phyloP scores from a whole-genome alignment of 2,329 filamentous ascomycete genomes.

The Aspergillus jensenii region DNA sequence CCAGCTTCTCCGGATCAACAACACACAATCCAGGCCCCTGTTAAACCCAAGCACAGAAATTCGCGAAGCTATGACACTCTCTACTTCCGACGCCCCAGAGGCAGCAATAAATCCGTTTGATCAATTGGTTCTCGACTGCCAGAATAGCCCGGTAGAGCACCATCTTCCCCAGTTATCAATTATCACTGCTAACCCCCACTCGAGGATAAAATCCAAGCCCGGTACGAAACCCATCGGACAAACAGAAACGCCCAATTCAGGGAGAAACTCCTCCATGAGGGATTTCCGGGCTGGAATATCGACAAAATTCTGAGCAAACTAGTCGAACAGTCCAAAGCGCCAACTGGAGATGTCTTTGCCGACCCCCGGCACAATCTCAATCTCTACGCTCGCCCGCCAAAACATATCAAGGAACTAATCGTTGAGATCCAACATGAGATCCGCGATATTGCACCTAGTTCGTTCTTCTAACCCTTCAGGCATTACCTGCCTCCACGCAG shows the following conservation, averaged over 20 bases:
- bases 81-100: not conserved
- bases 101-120: slow-evolving; percentile 66
- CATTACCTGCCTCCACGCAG: no score
- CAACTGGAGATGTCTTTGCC: slow-evolving; percentile 60
- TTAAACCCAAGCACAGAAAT: not conserved
- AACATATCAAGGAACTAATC: slow-evolving; percentile 68
- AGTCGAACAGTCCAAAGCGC: slow-evolving; percentile 38
- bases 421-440: slow-evolving; percentile 67
- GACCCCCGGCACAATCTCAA: slow-evolving; percentile 82
- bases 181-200: not conserved
- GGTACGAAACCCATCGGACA: slow-evolving; percentile 72
- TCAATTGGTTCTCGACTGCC: slow-evolving; percentile 67
- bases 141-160: slow-evolving; percentile 61
- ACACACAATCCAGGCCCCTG: not conserved
- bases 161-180: not conserved
- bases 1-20: not conserved
- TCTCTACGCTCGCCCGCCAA: slow-evolving; percentile 82
- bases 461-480: slow-evolving; percentile 31
- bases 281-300: slow-evolving; percentile 70
- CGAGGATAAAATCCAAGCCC: slow-evolving; percentile 58
- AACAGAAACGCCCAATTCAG: slow-evolving; percentile 75
- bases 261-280: slow-evolving; percentile 66
- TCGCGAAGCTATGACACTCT: slow-evolving; percentile 6
- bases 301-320: slow-evolving; percentile 75
- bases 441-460: slow-evolving; percentile 66